Conservation (phyloP, 2,329 filamentous ascomycete species). For the Trichoderma semiorbis region DNA sequence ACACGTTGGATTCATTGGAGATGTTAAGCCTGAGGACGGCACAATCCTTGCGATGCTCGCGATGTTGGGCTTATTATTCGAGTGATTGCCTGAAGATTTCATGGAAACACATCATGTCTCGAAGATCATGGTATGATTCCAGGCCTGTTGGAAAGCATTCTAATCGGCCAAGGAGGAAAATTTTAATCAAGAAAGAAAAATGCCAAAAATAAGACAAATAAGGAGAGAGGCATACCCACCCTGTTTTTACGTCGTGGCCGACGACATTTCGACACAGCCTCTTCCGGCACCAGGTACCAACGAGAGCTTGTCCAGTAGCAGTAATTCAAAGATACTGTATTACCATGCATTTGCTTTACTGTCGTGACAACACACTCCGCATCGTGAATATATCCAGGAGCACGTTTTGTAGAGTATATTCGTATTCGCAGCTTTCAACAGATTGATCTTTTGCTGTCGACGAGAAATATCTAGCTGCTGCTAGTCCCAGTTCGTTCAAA, state of each 20-base stretch:
- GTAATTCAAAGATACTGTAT: neutral
- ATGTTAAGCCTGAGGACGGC: slow-evolving; percentile 27
- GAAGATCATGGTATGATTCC: neutral
- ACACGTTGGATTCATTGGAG: slow-evolving; percentile 31
- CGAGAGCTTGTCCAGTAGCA: neutral
- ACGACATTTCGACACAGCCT: neutral
- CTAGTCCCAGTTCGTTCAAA: neutral
- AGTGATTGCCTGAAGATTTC: neutral
- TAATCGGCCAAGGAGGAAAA: neutral
- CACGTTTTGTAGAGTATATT: neutral
- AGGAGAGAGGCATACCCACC: no score
- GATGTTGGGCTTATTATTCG: slow-evolving; percentile 27
- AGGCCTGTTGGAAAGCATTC: neutral
- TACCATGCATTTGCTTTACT: no score
- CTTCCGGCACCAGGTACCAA: neutral
- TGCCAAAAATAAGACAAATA: neutral
- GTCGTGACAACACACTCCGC: no score
- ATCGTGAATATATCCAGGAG: neutral
- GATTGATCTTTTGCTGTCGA: neutral
- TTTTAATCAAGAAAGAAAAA: neutral
- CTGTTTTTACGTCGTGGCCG: neutral
- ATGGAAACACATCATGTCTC: neutral
- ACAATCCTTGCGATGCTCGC: slow-evolving; percentile 27
- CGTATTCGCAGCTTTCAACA: neutral
- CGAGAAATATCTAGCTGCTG: neutral